Evolutionary conservation across 768 basidiomycete genomes (phyloP), one percentile per base, ranked within the genome.

Genomic region (Boletus pseudo-olivaceus): DNA sequence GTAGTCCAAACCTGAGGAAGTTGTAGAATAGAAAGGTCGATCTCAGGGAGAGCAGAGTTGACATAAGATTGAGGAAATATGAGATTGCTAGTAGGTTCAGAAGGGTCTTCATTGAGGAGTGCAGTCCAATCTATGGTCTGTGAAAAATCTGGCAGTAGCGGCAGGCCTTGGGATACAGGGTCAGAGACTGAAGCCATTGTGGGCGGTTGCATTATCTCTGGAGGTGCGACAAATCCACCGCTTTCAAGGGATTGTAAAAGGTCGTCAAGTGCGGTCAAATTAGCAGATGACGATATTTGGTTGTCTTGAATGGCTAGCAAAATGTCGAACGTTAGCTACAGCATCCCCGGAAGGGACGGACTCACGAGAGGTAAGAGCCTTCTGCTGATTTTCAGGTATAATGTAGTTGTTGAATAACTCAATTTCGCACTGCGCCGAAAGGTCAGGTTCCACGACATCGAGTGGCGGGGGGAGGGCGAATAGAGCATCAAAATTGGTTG

Each of bases 341-440:
- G 9, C n/a, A 33, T 20, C 10, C 2, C 3, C 0, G 9, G 10
- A 41, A 44, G 7, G 47, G 12, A 38, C 4, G 15, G 29, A 58
- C 45, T 61, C 41, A 56, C 53, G 7, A 33, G 47, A 12, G 9
- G 14, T 6, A 4, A 46, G 20, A 6, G 42, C 3, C 11, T 33
- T 30, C 23, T 52, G 38, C 29, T 23, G 7, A 12, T 58, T 39
- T 34, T 55, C 59, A 8, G 52, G 58, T 19, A 64, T 55, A 3
- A 6, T 46, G 1, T 73, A 66, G 0, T 67, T 51, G 7, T 62
- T 59, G 32, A 72, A 72, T 47, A 76, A 23, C 7, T 73, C 64
- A 1, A 78, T 65, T 35, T 76, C 68, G 46, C 73, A 55, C 0
- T 53, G 67, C 4, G 60, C n/a, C 0, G 60, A 63, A 1, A 53